Base-by-base conservation (phyloP, 73 alveolate genomes). In the Symbiodinium pilosum region DNA sequence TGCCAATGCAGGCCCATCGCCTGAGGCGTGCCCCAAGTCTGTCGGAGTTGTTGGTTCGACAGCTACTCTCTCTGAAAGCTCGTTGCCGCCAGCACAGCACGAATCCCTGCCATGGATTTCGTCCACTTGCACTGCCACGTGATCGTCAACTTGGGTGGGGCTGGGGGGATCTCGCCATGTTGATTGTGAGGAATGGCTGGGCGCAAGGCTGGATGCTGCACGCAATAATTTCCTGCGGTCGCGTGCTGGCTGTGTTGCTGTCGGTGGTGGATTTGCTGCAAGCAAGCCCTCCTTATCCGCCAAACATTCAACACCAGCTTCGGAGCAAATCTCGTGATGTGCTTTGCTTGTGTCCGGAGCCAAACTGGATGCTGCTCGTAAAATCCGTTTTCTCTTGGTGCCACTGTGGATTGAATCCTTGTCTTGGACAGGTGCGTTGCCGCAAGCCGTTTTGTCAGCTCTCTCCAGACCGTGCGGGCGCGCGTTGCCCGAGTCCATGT, bases 331-430 rank as follows among this genome's bases (percentile, higher is more conserved):
- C 59, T 6, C 21, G 6, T 47, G 59, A 6, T 6, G 6, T 6
- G 59, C 21, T 14, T 47, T 47, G 59, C 59, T 9, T 47, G 59
- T 64, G 41, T 64, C 30, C 39, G 81, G 81, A 0, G 81, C 81
- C 81, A 64, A 64, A 28, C 81, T 64, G 39, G 81, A 64, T 64
- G 81, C 81, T 64, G 81, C 81, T 64, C 81, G 81, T 28, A 64
- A n/a, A 26, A 28, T 20, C 4, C 81, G 81, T 64, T 38, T 64
- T 28, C 12, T 64, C 81, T 64, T 64, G 81, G 81, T n/a, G n/a
- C n/a, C n/a, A 16, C 11, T 30, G 20, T 24, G 30, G 81, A 24
- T 28, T 64, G 12, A 28, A 28, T 1, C 34, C 81, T 9, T 64
- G 59, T 8, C 81, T 0, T 26, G 81, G 4, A 0, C 39, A 9